These are phyloP conservation scores for Ceratocystis ficicola DNA, from an alignment of 2,329 filamentous ascomycete genomes.

Conservation along the genomic window DNA sequence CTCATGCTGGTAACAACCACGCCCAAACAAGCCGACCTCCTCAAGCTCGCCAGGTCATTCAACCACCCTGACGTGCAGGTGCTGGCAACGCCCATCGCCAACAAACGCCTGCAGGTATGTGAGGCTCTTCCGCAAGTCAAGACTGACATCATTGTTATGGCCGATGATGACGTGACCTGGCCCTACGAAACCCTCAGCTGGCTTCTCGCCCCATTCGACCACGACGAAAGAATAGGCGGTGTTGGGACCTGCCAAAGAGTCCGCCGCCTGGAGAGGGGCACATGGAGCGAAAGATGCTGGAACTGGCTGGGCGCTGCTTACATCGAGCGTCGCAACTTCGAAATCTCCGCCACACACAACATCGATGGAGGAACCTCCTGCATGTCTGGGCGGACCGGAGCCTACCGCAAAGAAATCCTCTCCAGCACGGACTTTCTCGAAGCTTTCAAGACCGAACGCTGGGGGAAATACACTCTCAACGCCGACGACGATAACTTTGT, in stretches of 20 bases:
- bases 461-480: slow-evolving; percentile 79
- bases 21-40: slow-evolving; percentile 58
- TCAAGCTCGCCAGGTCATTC: slow-evolving; percentile 53
- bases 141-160: slow-evolving; percentile 79
- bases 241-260: slow-evolving; percentile 87
- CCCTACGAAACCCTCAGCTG: slow-evolving; percentile 73
- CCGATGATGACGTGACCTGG: slow-evolving; percentile 93
- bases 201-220: slow-evolving; percentile 84
- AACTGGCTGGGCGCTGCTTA: slow-evolving; percentile 88
- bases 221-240: slow-evolving; percentile 64
- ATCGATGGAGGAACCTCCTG: slow-evolving; percentile 94
- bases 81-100: slow-evolving; percentile 69
- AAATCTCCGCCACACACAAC: slow-evolving; percentile 89
- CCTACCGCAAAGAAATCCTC: slow-evolving; percentile 79
- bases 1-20: slow-evolving; percentile 80
- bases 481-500: slow-evolving; percentile 98
- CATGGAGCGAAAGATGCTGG: slow-evolving; percentile 54
- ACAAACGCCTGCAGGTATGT: slow-evolving; percentile 90
- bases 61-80: slow-evolving; percentile 54
- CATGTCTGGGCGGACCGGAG: slow-evolving; percentile 86
- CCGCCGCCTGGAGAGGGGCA: slow-evolving; percentile 51
- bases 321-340: slow-evolving; percentile 87
- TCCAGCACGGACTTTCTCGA: slow-evolving; percentile 75
- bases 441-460: slow-evolving; percentile 83
- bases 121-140: slow-evolving; percentile 74